Percentiles rank a stretch among this genome's conserved stretches.
Conservation (phyloP, 805 yeast genomes). For the Wickerhamiella siamensis region DNA sequence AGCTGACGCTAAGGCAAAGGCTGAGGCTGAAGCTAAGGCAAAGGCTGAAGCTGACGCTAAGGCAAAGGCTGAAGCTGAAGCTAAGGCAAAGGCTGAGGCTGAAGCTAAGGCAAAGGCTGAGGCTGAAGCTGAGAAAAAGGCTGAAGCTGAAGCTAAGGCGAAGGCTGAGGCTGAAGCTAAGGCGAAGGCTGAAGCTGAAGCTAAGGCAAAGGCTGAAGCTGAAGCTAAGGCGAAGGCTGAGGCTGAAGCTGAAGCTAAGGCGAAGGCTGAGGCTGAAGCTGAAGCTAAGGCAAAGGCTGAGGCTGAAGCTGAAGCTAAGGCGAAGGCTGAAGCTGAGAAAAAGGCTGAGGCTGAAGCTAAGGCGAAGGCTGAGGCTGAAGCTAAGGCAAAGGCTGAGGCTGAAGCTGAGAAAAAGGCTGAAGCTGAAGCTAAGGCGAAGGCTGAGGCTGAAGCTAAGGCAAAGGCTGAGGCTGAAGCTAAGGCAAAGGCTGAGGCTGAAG, state of each 20-base stretch:
- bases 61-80: neutral
- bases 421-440: neutral
- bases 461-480: conserved; percentile 2
- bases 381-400: neutral
- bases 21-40: conserved; percentile 6
- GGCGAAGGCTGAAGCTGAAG: no score
- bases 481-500: neutral
- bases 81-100: no score
- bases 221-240: neutral
- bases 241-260: neutral
- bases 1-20: no score
- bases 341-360: neutral
- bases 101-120: no score
- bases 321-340: neutral
- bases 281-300: no score
- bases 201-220: neutral
- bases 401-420: conserved; percentile 1
- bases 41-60: conserved; percentile 1
- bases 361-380: neutral
- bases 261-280: no score
- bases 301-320: no score
- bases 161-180: no score
- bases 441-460: conserved; percentile 1
- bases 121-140: no score
- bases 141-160: no score